A percentile compares a stretch with the other conserved stretches of the same genome.
phyloP scores from a whole-genome alignment of 192 early-diverging fungal species.

The Dissophora globulifera region DNA sequence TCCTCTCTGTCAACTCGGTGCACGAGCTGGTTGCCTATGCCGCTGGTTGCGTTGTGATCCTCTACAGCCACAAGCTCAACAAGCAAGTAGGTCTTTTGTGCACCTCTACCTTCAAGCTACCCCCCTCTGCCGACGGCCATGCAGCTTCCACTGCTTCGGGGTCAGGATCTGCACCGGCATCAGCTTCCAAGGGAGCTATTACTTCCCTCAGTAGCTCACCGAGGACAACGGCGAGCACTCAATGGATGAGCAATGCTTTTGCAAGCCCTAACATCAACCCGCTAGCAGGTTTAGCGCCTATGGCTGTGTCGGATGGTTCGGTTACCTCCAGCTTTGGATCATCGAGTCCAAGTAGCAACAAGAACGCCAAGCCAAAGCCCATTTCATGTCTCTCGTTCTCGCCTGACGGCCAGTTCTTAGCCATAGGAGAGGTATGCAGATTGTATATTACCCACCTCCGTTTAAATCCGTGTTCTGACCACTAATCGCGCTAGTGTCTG shows the following conservation, averaged over 20 bases:
- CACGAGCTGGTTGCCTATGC: constrained; percentile 77
- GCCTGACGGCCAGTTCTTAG: constrained; percentile 73
- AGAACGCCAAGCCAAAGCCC: constrained; percentile 65
- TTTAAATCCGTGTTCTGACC: no score
- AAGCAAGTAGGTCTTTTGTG: constrained; percentile 71
- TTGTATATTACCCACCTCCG: no score
- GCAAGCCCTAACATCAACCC: constrained; percentile 30
- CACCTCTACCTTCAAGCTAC: constrained; percentile 34
- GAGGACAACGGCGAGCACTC: constrained; percentile 5
- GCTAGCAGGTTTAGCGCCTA: constrained; percentile 46
- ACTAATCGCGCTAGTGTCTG: no score
- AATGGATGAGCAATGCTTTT: constrained; percentile 37
- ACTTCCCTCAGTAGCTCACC: constrained; percentile 32
- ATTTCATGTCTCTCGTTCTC: constrained; percentile 80
- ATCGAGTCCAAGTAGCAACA: constrained; percentile 33
- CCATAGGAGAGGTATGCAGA: constrained; percentile 82
- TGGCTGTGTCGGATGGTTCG: constrained; percentile 31
- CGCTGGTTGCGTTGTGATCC: constrained; percentile 76
- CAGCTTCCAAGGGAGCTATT: background rate
- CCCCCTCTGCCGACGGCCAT: constrained; percentile 9
- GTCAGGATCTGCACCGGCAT: constrained; percentile 17
- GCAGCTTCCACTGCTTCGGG: background rate
- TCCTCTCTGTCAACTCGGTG: constrained; percentile 62
- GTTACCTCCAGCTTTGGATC: constrained; percentile 17
- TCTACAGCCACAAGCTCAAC: constrained; percentile 79